phyloP scores from a whole-genome alignment of 257 asterid genomes.

The Gentiana macrophylla region DNA sequence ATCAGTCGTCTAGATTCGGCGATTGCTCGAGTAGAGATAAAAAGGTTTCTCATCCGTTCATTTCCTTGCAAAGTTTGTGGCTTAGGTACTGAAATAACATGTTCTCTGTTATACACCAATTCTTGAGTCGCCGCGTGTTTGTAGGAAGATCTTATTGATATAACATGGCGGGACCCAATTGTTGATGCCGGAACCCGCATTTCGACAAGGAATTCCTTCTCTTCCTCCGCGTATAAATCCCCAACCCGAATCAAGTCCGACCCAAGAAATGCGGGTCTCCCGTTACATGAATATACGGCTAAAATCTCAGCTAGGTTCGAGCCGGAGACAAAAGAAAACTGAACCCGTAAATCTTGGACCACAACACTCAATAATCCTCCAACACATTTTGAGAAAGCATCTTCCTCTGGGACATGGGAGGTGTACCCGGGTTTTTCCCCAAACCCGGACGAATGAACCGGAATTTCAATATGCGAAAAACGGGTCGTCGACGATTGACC shows the following conservation, averaged over 20 bases:
- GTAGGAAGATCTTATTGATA: conserved; percentile 40
- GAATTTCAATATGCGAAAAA: conserved; percentile 73
- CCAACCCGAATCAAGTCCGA: conserved; percentile 53
- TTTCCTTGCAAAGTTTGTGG: conserved; percentile 37
- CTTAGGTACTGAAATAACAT: conserved; percentile 45
- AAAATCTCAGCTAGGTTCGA: conserved; percentile 78
- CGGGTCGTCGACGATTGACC: conserved; percentile 44
- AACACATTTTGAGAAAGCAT: conserved; percentile 75
- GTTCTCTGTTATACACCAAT: conserved; percentile 34
- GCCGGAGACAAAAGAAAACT: conserved; percentile 47
- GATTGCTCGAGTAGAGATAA: conserved; percentile 55
- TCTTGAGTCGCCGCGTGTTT: conserved; percentile 58
- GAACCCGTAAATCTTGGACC: conserved; percentile 60
- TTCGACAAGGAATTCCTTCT: conserved; percentile 55
- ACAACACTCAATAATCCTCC: conserved; percentile 79
- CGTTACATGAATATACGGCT: conserved; percentile 53
- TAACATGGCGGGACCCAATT: conserved; percentile 51
- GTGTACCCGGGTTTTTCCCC: conserved; percentile 21
- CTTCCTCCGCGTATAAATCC: conserved; percentile 76
- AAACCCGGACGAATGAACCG: conserved; percentile 53
- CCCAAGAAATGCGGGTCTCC: conserved; percentile 39
- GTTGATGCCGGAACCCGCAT: conserved; percentile 44
- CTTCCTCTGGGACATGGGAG: conserved; percentile 47
- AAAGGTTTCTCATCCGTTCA: conserved; percentile 54
- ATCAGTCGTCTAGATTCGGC: conserved; percentile 64